Conservation (phyloP, 306 rosid genomes). For the Potentilla sterilis region DNA sequence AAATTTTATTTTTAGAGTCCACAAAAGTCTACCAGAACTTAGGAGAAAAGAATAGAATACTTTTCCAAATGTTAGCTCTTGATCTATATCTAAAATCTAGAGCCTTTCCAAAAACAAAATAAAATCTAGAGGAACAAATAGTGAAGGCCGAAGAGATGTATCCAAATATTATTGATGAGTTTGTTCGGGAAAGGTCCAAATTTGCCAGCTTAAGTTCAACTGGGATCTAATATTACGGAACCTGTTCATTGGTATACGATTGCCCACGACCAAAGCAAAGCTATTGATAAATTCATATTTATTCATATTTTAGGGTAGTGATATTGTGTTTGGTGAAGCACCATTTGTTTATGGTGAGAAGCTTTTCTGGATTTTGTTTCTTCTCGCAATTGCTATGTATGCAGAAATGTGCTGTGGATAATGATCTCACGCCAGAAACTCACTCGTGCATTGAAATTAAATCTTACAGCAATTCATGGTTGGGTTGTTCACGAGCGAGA, state of each 20-base stretch:
- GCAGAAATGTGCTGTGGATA: too few species aligned
- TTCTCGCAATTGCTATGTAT: background rate
- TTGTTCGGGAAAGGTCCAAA: slow-evolving; percentile 38
- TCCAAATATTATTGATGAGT: slow-evolving; percentile 26
- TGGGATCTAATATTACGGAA: slow-evolving; percentile 44
- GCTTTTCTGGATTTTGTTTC: background rate
- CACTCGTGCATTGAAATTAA: background rate
- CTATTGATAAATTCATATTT: slow-evolving; percentile 22
- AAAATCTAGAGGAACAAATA: background rate
- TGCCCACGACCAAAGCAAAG: slow-evolving; percentile 35
- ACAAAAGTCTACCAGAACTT: background rate
- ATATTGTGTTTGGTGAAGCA: background rate
- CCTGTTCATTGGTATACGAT: slow-evolving; percentile 26
- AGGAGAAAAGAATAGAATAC: background rate
- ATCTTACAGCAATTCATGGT: too few species aligned
- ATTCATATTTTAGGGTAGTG: slow-evolving; percentile 6
- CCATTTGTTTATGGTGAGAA: background rate
- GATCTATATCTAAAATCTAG: background rate
- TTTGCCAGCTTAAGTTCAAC: slow-evolving; percentile 38
- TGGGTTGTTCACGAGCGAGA: too few species aligned
- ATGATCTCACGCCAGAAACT: background rate
- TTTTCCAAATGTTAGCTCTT: background rate
- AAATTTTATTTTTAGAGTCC: background rate
- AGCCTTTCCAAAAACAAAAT: background rate
- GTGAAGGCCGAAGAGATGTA: slow-evolving; percentile 24